Evolutionary conservation across 305 asterid species (phyloP), one percentile per base, ranked within the genome.

Genomic region (Fraxinus greggii): DNA sequence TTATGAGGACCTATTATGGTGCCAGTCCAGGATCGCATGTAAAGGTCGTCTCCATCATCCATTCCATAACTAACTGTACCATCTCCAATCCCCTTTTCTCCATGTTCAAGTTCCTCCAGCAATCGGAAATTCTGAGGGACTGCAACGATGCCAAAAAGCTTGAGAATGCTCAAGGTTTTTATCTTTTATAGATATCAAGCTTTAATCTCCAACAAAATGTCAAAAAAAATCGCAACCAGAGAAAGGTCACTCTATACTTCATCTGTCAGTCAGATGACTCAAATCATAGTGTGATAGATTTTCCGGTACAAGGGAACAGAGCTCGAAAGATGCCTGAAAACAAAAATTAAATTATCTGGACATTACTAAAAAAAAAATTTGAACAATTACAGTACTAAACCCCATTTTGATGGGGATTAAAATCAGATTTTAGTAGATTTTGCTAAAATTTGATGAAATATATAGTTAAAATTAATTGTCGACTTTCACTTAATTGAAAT

Each of bases 1-100:
- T 90, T 90, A 76, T 91, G 94, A 54, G 94, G 94, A 80, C 94
- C 94, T 79, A 91, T 86, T 19, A 91, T 88, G 78, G 94, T 91
- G 85, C 94, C 94, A 61, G 94, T 91, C 92, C 92, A 91, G 38
- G 91, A 88, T 76, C 92, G 90, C 94, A 91, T 89, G 87, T 85
- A 90, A 63, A 90, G 89, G 32, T 90, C 94, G 83, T 89, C 92
- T 69, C 92, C 94, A 80, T 90, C 94, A 82, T 90, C 94, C 94
- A 90, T 90, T 48, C 94, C 94, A 83, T 90, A 90, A 85, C 92
- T 90, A 78, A 90, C 94, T 26, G 92, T 89, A 48, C 92, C 92
- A 88, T 90, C 94, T 79, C 94, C 92, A 72, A 89, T 89, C 76
- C 94, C 94, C 85, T 90, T 89, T 79, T 90, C 92, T 35, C 94